Evolutionary conservation across 139 green algal species (phyloP).

Genomic region (Coelastrella sp.): DNA sequence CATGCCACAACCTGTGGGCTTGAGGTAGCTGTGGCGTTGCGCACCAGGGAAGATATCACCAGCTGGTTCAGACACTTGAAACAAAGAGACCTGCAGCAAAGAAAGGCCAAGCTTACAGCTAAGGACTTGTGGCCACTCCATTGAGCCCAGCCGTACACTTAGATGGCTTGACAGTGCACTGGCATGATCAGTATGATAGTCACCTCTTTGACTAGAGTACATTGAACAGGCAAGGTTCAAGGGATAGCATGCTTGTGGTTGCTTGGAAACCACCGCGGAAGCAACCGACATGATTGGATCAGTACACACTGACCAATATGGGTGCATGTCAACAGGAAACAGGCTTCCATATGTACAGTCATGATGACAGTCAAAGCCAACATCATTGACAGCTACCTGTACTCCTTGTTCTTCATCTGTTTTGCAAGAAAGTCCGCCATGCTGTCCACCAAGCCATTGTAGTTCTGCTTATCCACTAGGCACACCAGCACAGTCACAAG

Average conservation of each 20-base stretch:
- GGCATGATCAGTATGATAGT: too few relatives aligned
- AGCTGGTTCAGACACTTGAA: constrained; percentile 57
- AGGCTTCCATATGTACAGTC: too few relatives aligned
- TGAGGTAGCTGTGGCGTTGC: constrained; percentile 35
- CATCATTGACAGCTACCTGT: constrained; percentile 37
- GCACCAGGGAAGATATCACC: constrained; percentile 60
- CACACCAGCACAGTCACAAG: constrained; percentile 85
- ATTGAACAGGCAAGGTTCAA: too few relatives aligned
- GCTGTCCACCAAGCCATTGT: constrained; percentile 64
- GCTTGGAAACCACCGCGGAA: too few relatives aligned
- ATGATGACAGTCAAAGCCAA: not conserved
- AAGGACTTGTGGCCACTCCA: too few relatives aligned
- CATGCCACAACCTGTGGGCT: constrained; percentile 43
- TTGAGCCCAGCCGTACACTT: too few relatives aligned
- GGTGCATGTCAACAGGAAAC: too few relatives aligned
- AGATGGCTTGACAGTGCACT: too few relatives aligned
- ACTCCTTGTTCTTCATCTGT: constrained; percentile 62
- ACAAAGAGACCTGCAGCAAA: constrained; percentile 43
- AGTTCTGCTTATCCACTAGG: constrained; percentile 70
- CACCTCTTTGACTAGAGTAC: too few relatives aligned
- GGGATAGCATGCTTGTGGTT: too few relatives aligned
- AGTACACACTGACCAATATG: too few relatives aligned
- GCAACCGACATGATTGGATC: too few relatives aligned
- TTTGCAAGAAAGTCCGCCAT: constrained; percentile 79
- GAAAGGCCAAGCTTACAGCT: not conserved